Conservation (phyloP, 176 grass and related monocot genomes). For the Bothriochloa decipiens region DNA sequence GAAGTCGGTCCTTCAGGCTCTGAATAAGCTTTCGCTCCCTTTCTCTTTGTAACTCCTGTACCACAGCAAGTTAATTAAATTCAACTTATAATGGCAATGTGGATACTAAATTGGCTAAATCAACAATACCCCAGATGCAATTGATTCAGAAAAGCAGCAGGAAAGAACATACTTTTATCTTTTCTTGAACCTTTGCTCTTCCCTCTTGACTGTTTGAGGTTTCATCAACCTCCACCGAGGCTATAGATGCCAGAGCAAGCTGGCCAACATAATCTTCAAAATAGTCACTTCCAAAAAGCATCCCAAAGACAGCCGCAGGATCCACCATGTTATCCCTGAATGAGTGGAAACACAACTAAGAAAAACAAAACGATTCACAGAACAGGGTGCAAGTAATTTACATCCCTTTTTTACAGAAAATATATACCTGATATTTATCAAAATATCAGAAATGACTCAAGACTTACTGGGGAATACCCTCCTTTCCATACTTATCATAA, state of each 20-base stretch:
- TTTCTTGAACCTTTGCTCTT: constrained; percentile 77
- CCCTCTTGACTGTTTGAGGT: constrained; percentile 61
- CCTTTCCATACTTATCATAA: constrained; percentile 95
- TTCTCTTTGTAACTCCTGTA: constrained; percentile 83
- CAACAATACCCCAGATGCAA: constrained; percentile 5
- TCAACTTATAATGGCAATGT: constrained; percentile 4
- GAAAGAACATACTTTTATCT: constrained; percentile 67
- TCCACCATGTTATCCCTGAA: constrained; percentile 90
- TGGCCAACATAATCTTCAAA: constrained; percentile 99
- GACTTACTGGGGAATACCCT: constrained; percentile 83
- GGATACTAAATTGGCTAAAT: not conserved
- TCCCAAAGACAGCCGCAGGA: constrained; percentile 92
- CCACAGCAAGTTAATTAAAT: constrained; percentile 26
- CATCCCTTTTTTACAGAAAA: not conserved
- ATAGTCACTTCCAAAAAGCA: constrained; percentile 98
- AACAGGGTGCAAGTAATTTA: not conserved
- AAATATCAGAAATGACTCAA: not conserved
- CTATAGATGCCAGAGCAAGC: constrained; percentile 87
- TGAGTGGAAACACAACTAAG: not conserved
- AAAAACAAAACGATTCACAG: constrained; percentile 19
- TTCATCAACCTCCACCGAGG: constrained; percentile 77
- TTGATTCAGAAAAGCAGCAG: constrained; percentile 20
- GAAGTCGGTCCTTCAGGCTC: constrained; percentile 82
- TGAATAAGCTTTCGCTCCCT: constrained; percentile 77
- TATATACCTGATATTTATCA: not conserved